Conservation (phyloP, 2,329 filamentous ascomycete genomes). For the Aspergillus intermedius region DNA sequence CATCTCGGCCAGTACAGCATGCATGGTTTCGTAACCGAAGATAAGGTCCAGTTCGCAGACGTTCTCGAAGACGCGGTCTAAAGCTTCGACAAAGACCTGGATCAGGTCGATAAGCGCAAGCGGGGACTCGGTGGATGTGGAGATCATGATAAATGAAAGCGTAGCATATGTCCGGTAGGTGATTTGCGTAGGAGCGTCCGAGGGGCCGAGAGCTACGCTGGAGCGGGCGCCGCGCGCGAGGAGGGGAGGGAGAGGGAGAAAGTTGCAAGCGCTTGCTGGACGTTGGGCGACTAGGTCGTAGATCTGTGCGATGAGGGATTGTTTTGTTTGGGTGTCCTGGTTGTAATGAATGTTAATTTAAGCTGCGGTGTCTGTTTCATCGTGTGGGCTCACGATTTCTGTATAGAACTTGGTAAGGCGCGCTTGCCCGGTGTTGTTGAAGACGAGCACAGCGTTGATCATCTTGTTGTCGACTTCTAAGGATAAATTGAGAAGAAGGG, state of each 20-base stretch:
- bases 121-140: constrained; percentile 90
- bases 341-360: constrained; percentile 5
- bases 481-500: not conserved
- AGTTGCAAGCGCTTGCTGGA: constrained; percentile 90
- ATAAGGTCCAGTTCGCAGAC: constrained; percentile 97
- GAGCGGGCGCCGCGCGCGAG: constrained; percentile 48
- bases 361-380: not conserved
- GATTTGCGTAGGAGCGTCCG: constrained; percentile 87
- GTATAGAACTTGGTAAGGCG: constrained; percentile 98
- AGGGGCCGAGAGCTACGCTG: constrained; percentile 52
- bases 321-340: constrained; percentile 94
- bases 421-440: constrained; percentile 96
- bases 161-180: constrained; percentile 98
- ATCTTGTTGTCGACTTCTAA: constrained; percentile 47
- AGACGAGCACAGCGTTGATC: constrained; percentile 98
- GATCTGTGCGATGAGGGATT: constrained; percentile 93
- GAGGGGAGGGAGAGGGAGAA: constrained; percentile 71
- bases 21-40: constrained; percentile 97
- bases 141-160: constrained; percentile 97
- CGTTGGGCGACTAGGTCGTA: constrained; percentile 92
- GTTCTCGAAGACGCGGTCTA: constrained; percentile 94
- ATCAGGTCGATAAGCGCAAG: constrained; percentile 93
- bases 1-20: constrained; percentile 87
- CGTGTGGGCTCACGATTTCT: constrained; percentile 61
- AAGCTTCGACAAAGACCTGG: constrained; percentile 93